Percentiles rank a stretch among this genome's conserved stretches.
Conservation (phyloP, 1,284 basidiomycete species). For the Cryptococcus sp. region DNA sequence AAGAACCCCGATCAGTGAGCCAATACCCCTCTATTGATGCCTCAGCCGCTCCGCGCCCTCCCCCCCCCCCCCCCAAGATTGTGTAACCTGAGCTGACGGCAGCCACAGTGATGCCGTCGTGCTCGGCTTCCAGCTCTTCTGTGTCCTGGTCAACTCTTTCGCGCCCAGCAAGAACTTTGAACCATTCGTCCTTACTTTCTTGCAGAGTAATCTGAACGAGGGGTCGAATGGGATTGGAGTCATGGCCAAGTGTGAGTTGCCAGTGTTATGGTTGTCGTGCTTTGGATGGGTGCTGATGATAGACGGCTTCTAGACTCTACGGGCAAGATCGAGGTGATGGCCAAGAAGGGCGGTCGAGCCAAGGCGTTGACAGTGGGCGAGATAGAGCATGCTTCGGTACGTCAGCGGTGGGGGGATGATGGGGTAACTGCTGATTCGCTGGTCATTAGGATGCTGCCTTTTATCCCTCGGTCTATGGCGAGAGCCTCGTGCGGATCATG, state of each 20-base stretch:
- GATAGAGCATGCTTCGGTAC: conserved; percentile 79
- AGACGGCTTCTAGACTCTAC: conserved; percentile 57
- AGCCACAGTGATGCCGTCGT: conserved; percentile 68
- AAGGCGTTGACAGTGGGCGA: conserved; percentile 73
- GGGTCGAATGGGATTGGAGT: conserved; percentile 70
- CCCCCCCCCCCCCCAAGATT: too few species aligned
- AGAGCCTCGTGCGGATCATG: conserved; percentile 76
- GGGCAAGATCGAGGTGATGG: conserved; percentile 64
- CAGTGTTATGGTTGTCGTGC: not conserved
- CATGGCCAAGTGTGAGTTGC: conserved; percentile 67
- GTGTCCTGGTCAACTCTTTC: conserved; percentile 79
- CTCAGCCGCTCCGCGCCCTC: too few species aligned
- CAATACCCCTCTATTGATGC: not conserved
- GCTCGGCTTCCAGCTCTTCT: conserved; percentile 86
- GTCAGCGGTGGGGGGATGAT: conserved; percentile 29
- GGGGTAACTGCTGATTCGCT: too few species aligned
- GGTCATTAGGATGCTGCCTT: conserved; percentile 73
- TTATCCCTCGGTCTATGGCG: conserved; percentile 87
- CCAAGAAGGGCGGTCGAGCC: conserved; percentile 75
- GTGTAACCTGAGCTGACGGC: not conserved
- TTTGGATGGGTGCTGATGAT: not conserved
- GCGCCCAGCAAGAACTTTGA: conserved; percentile 88
- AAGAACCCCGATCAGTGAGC: conserved; percentile 72
- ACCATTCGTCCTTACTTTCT: conserved; percentile 70
- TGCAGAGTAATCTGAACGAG: conserved; percentile 61